phyloP scores from a whole-genome alignment of 2,329 filamentous ascomycete species.

The Seiridium unicorne region DNA sequence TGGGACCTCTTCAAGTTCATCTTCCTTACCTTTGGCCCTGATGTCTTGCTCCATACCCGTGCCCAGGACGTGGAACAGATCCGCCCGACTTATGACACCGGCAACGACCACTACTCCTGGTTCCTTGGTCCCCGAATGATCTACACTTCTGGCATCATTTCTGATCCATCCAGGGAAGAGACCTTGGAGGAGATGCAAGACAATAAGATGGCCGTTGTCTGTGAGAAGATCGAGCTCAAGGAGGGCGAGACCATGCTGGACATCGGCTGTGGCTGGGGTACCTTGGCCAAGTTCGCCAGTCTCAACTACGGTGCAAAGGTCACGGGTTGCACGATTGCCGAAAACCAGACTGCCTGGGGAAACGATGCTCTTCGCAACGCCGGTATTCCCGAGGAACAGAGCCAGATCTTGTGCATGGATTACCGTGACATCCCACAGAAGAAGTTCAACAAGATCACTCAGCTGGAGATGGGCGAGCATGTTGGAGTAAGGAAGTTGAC shows the following conservation, averaged over 20 bases:
- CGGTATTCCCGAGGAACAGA: constrained; percentile 80
- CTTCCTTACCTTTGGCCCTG: constrained; percentile 77
- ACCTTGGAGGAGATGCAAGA: constrained; percentile 90
- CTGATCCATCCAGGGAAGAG: constrained; percentile 81
- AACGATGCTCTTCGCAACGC: constrained; percentile 79
- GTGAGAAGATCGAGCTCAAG: constrained; percentile 86
- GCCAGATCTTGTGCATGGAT: constrained; percentile 86
- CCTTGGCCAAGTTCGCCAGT: constrained; percentile 83
- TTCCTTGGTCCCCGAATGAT: constrained; percentile 97
- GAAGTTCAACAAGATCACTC: constrained; percentile 85
- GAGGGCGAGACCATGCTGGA: constrained; percentile 80
- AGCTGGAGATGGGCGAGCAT: constrained; percentile 96
- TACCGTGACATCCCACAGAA: constrained; percentile 78
- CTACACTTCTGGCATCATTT: constrained; percentile 90
- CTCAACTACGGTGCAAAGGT: constrained; percentile 81
- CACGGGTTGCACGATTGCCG: constrained; percentile 85
- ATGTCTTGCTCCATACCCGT: constrained; percentile 85
- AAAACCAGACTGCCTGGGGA: constrained; percentile 93
- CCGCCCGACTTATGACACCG: constrained; percentile 90
- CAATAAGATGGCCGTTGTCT: constrained; percentile 91
- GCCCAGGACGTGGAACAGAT: constrained; percentile 96
- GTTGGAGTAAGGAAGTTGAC: constrained; percentile 86
- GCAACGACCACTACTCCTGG: constrained; percentile 95
- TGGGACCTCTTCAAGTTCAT: constrained; percentile 79
- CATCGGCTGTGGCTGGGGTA: constrained; percentile 95